Conservation (phyloP, 805 yeast genomes). For the Nadsonia fulvescens region DNA sequence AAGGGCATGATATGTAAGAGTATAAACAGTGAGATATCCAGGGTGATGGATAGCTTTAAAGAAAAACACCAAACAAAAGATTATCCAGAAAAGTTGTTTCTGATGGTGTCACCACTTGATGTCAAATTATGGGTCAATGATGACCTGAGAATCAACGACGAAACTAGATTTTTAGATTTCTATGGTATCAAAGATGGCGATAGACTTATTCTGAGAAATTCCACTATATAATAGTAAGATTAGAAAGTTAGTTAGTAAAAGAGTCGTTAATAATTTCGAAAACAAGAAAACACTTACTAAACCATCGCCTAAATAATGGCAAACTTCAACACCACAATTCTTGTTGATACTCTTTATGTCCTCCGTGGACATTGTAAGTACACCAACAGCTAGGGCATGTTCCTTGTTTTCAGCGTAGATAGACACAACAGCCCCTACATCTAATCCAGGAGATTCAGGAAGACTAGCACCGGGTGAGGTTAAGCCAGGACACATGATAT, state of each 20-base stretch:
- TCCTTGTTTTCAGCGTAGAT: constrained; percentile 90
- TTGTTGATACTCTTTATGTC: constrained; percentile 71
- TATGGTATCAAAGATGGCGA: neutral
- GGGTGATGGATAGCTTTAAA: no score
- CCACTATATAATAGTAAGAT: neutral
- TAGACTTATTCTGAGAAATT: neutral
- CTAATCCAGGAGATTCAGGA: constrained; percentile 53
- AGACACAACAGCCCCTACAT: constrained; percentile 53
- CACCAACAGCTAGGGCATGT: constrained; percentile 80
- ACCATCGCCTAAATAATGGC: constrained; percentile 80
- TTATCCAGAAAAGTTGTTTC: no score
- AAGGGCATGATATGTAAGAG: constrained; percentile 17
- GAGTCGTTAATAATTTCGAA: neutral
- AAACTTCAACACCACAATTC: constrained; percentile 75
- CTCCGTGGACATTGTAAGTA: constrained; percentile 69
- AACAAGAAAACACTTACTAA: constrained; percentile 17
- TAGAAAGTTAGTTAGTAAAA: neutral
- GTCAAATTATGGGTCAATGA: neutral
- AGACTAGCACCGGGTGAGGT: constrained; percentile 68
- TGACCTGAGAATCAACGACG: neutral
- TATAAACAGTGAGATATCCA: no score
- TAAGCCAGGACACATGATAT: constrained; percentile 91
- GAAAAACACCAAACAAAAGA: no score
- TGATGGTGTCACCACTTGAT: no score
- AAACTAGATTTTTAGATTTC: neutral